A percentile compares a stretch with the other conserved stretches of the same genome.
Evolutionary conservation across 129 eudicot species (phyloP).

Genomic region (Pseudognaphalium luteoalbum): DNA sequence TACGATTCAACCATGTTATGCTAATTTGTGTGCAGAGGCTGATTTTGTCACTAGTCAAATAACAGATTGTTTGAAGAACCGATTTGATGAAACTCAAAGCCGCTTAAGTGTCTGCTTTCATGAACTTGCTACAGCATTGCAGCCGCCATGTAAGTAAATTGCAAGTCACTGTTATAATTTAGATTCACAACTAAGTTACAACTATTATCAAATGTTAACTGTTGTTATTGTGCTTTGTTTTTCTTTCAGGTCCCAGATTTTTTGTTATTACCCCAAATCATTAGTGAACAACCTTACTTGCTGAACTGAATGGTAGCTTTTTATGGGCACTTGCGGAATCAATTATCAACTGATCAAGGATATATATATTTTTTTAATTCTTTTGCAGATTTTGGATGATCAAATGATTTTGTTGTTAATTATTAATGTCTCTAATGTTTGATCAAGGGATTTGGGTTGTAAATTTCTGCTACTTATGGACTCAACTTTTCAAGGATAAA

Average conservation of each 20-base stretch:
- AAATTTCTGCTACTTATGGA: neutral
- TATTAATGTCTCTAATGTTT: too few species aligned
- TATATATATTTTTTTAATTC: too few species aligned
- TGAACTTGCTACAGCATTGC: slow-evolving; percentile 1
- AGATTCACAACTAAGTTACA: neutral
- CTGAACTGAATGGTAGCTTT: neutral
- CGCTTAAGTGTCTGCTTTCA: neutral
- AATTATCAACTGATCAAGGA: too few species aligned
- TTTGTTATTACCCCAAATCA: neutral
- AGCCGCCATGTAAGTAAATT: neutral
- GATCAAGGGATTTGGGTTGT: too few species aligned
- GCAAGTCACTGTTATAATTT: neutral
- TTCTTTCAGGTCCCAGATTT: neutral
- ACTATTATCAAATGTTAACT: neutral
- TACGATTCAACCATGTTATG: slow-evolving; percentile 1
- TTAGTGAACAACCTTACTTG: neutral
- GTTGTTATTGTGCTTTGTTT: neutral
- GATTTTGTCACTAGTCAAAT: neutral
- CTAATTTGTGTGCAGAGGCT: slow-evolving; percentile 17
- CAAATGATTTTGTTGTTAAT: too few species aligned
- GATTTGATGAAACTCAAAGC: neutral
- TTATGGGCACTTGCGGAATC: too few species aligned
- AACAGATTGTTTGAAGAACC: slow-evolving; percentile 3
- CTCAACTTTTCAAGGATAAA: neutral
- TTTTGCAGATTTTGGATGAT: too few species aligned